Evolutionary conservation across 2,329 filamentous ascomycete species (phyloP), one percentile per base, ranked within the genome.

Genomic region (Graphiopsis chlorocephala): DNA sequence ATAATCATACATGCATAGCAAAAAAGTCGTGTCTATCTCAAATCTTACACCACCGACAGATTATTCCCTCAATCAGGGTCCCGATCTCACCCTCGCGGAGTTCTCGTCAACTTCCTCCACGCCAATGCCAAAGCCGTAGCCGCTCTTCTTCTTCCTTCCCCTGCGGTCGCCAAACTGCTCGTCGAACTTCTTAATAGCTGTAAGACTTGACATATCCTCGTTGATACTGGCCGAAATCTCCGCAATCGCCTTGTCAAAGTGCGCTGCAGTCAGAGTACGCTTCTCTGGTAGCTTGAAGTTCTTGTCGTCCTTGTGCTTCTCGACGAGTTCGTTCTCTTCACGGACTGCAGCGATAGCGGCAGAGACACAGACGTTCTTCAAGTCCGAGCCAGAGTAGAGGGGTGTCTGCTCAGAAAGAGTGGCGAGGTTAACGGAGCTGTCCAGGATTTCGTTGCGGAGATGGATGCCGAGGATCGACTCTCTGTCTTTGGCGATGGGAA

Each of bases 171-270:
- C 94, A 76, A 93, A 99, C 76, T 94, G 90, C 79, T 97, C 92
- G 75, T 99, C 95, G 74, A 98, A 99, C 78, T 96, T 96, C 71
- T 92, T 86, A 72, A 99, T 97, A 14, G 91, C 91, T 69, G 87
- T 86, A 67, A 99, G 81, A 33, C 88, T 92, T 57, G 87, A 84
- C 94, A 97, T 98, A 73, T 99, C 93, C 77, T 97, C 94, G 71
- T 88, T 93, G 69, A 97, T 93, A 72, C 91, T 96, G 0, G 95
- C 93, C 64, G 90, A 91, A 70, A 99, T 97, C 77, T 98, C 93
- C 72, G 87, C 85, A 72, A 97, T 83, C 2, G 92, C 95, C 69
- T 87, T 90, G 17, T 93, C 90, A 73, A 99, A 98, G 78, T 99
- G 95, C 2, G 82, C 77, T 25, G 79, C 78, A 3, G 80, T 82